phyloP scores from a whole-genome alignment of 176 grass and related monocot species.

The Avena atlantica region DNA sequence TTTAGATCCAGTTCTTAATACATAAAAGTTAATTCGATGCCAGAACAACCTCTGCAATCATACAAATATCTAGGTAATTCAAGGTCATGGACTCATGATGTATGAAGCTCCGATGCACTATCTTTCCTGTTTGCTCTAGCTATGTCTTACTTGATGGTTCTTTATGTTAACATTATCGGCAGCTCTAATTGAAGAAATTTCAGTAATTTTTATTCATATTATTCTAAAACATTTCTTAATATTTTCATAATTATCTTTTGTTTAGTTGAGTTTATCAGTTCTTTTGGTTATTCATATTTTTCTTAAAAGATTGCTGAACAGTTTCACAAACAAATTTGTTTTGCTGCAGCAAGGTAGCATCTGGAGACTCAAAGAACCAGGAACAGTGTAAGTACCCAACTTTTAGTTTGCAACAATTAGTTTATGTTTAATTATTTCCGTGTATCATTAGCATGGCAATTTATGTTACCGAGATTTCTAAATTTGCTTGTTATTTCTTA shows the following conservation, averaged over 20 bases:
- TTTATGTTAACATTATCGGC: slow-evolving; percentile 5
- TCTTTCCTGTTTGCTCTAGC: background rate
- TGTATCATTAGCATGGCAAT: background rate
- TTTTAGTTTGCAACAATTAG: slow-evolving; percentile 2
- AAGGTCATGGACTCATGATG: slow-evolving; percentile 20
- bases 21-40: background rate
- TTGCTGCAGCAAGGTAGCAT: slow-evolving; percentile 48
- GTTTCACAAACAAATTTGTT: slow-evolving; percentile 24
- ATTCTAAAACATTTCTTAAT: background rate
- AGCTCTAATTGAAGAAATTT: slow-evolving; percentile 7
- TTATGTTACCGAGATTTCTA: slow-evolving; percentile 17
- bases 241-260: background rate
- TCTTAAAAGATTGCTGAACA: background rate
- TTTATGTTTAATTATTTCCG: background rate
- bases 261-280: slow-evolving; percentile 22
- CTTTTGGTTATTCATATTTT: slow-evolving; percentile 24
- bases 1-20: background rate
- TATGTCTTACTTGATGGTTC: background rate
- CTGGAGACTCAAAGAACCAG: slow-evolving; percentile 39
- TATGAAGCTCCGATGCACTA: background rate
- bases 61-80: slow-evolving; percentile 5
- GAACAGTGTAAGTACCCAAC: slow-evolving; percentile 37
- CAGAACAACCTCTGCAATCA: slow-evolving; percentile 3
- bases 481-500: slow-evolving; percentile 10
- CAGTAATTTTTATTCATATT: background rate